phyloP scores from a whole-genome alignment of 2,329 filamentous ascomycete genomes.

The Fusarium liriodendri region DNA sequence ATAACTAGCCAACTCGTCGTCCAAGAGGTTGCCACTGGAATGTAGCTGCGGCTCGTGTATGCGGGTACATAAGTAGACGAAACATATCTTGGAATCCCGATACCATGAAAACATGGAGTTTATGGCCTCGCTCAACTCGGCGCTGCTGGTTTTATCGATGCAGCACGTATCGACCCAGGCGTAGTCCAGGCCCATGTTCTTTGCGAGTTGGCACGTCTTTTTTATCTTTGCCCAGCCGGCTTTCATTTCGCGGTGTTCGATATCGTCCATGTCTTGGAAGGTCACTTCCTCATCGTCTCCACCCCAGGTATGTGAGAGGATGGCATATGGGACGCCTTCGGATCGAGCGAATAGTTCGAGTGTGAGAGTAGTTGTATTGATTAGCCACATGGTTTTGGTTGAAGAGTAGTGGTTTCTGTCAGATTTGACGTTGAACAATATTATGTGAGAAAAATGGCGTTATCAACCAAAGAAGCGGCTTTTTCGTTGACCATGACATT shows the following conservation, averaged over 20 bases:
- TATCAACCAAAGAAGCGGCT: background rate
- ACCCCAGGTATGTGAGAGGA: background rate
- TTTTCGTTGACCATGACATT: background rate
- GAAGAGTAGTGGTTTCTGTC: background rate
- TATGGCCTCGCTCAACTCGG: background rate
- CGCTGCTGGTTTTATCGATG: background rate
- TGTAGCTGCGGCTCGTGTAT: background rate
- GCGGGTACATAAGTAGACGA: background rate
- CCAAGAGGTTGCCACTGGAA: background rate
- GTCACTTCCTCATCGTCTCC: background rate
- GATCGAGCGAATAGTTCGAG: background rate
- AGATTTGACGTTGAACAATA: background rate
- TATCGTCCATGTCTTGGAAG: background rate
- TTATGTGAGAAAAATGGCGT: background rate
- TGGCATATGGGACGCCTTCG: background rate
- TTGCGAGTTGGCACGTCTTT: background rate
- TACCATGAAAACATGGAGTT: constrained; percentile 1
- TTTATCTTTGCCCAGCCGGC: background rate
- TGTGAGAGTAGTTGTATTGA: background rate
- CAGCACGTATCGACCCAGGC: background rate
- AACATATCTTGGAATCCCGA: background rate
- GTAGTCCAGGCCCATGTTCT: background rate
- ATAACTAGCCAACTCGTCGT: background rate
- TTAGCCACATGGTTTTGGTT: background rate
- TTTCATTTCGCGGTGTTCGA: background rate